These are phyloP conservation scores for Dillenia turbinata DNA, from an alignment of 164 flowering plant species.

Conservation along the genomic window DNA sequence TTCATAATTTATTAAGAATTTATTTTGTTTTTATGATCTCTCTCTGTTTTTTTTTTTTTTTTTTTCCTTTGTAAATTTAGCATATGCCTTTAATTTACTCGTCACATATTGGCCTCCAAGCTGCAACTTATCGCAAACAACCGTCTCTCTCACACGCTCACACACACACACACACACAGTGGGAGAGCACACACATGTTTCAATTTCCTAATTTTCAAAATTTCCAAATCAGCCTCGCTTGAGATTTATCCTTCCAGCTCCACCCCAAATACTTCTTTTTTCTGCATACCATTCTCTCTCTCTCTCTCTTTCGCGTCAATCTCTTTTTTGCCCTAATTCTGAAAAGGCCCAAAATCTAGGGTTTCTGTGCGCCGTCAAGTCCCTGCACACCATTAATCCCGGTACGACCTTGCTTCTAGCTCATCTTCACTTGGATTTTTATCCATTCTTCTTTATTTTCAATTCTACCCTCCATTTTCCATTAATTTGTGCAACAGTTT, in stretches of 20 bases:
- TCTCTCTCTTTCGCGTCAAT: not conserved
- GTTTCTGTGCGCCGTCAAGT: constrained; percentile 24
- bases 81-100: no score
- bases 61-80: no score
- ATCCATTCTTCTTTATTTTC: not conserved
- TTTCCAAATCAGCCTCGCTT: constrained; percentile 10
- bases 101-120: no score
- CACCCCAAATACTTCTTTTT: constrained; percentile 1
- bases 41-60: no score
- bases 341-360: constrained; percentile 29
- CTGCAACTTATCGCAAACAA: no score
- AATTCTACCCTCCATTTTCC: not conserved
- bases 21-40: no score
- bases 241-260: constrained; percentile 1
- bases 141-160: no score
- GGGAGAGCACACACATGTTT: not conserved
- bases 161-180: no score
- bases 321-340: constrained; percentile 22
- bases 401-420: constrained; percentile 12
- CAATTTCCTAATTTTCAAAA: constrained; percentile 1
- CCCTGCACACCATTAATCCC: constrained; percentile 12
- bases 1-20: no score
- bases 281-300: constrained; percentile 3
- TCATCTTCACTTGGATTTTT: not conserved
- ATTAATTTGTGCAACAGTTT: not conserved